Evolutionary conservation across 352 stramenopile genomes (phyloP).

Genomic region (Pythium oligandrum): DNA sequence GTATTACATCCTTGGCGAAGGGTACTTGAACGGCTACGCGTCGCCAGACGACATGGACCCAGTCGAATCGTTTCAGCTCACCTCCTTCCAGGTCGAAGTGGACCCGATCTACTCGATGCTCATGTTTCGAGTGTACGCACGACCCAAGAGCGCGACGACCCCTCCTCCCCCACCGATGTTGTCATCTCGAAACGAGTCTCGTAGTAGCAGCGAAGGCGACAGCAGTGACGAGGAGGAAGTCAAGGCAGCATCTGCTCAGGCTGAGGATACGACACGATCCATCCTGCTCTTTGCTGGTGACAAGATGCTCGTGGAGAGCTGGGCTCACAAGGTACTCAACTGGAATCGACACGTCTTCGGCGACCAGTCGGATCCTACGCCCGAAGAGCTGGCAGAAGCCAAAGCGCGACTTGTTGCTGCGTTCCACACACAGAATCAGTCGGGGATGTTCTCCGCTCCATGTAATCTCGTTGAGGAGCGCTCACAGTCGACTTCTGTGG

Average conservation of each 20-base stretch:
- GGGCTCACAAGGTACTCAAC: constrained; percentile 53
- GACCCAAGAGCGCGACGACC: constrained; percentile 7
- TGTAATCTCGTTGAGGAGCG: constrained; percentile 10
- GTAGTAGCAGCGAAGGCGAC: constrained; percentile 1
- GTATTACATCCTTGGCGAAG: constrained; percentile 66
- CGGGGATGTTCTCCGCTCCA: constrained; percentile 12
- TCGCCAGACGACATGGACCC: constrained; percentile 29
- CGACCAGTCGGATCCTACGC: constrained; percentile 1
- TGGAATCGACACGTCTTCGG: constrained; percentile 70
- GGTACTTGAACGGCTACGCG: constrained; percentile 47
- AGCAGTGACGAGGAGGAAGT: constrained; percentile 18
- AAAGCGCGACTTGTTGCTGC: constrained; percentile 30
- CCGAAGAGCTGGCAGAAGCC: constrained; percentile 15
- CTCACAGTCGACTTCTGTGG: too few relatives aligned
- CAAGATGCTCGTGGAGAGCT: constrained; percentile 42
- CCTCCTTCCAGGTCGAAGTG: constrained; percentile 48
- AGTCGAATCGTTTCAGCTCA: constrained; percentile 58
- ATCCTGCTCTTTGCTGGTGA: constrained; percentile 50
- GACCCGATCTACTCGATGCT: constrained; percentile 60
- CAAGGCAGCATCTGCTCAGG: not conserved
- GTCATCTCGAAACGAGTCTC: not conserved
- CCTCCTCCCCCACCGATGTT: too few relatives aligned
- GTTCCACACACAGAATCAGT: constrained; percentile 21
- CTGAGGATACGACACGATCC: constrained; percentile 13
- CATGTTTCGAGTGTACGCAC: constrained; percentile 54